Evolutionary conservation across 2,329 filamentous ascomycete species (phyloP), one percentile per base, ranked within the genome.

Genomic region (Exophiala sideris): DNA sequence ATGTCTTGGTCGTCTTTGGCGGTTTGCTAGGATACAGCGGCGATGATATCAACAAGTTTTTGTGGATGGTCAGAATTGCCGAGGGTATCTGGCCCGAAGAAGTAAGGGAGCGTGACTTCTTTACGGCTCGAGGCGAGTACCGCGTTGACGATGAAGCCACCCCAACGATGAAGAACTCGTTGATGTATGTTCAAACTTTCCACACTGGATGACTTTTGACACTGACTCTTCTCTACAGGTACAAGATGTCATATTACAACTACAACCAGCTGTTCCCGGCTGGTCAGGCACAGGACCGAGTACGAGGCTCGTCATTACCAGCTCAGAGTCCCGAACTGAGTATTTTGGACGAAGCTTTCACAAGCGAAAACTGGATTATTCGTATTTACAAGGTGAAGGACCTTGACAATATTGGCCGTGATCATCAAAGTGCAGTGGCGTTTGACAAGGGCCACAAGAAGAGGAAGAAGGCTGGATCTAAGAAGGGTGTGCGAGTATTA

Each of bases 201-300:
- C 7, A n/a, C 36, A 10, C 3, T n/a, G 16, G 35, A 40, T 48
- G 10, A 11, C 33, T 54, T 57, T 66, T 70, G 55, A 12, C 29
- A 67, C 55, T 11, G 40, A 50, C 16, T 38, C 21, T 14, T 14
- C 14, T 20, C 35, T 38, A 29, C 55, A 96, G 91, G 90, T 99
- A 99, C 84, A 99, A 99, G 82, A 96, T 99, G 91, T 96, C 91
- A 18, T 99, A 99, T 82, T 89, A 99, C 83, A 97, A 97, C 81
- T 99, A 89, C 79, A 83, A 92, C 49, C 77, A 81, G 44, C 84
- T 99, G 59, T 99, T 97, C 82, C 92, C 91, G 41, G 81, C 87
- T 2, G 94, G 94, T 59, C 91, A 97, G 74, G 91, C 89, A 34
- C 78, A 85, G 64, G 94, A 99, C 71, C 87, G 94, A 64, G 94